Evolutionary conservation across 495 filamentous ascomycete genomes (phyloP), one percentile per base, ranked within the genome.

Genomic region (Penicillium robsamsonii): DNA sequence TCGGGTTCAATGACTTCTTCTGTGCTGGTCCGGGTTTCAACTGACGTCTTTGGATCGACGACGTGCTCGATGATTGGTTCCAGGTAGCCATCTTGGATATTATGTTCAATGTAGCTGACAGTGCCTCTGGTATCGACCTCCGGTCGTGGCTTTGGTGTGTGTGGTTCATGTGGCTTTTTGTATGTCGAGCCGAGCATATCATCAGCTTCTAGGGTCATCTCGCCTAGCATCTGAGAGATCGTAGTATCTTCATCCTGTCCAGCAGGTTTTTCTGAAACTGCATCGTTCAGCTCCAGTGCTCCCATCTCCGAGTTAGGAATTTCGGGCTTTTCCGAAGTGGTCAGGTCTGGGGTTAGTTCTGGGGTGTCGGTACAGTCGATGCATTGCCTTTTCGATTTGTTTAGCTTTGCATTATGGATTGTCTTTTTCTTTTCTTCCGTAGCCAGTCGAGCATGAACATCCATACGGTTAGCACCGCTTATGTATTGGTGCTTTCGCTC

Each of bases 401-500:
- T 41, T 4, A 22, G 10, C 37, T 52, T 52, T 18, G 50, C 50
- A 31, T 52, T 56, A 31, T 58, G 81, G 3, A 87, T 70, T 27
- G 52, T 65, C 43, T 70, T 69, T 61, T 82, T 82, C 55, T 59
- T 57, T 29, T 88, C 81, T 70, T 81, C 84, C 57, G 86, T 77
- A 1, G 83, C 84, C 44, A 96, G 67, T 42, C 83, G 84, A 11
- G 91, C 91, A 43, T 83, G 74, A 2, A 89, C 74, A 72, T 98
- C 94, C 74, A 94, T 89, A 15, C 77, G 79, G 64, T 87, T 89
- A 6, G 94, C 93, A 5, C 91, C 91, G 31, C 79, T 80, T 63
- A 97, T 92, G 64, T 96, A 96, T 56, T 85, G 83, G 46, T 87
- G 83, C 62, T 84, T 88, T 60, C 90, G 89, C 70, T 98, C 94